phyloP scores from a whole-genome alignment of 805 yeast genomes.

The Candida multigemmis region DNA sequence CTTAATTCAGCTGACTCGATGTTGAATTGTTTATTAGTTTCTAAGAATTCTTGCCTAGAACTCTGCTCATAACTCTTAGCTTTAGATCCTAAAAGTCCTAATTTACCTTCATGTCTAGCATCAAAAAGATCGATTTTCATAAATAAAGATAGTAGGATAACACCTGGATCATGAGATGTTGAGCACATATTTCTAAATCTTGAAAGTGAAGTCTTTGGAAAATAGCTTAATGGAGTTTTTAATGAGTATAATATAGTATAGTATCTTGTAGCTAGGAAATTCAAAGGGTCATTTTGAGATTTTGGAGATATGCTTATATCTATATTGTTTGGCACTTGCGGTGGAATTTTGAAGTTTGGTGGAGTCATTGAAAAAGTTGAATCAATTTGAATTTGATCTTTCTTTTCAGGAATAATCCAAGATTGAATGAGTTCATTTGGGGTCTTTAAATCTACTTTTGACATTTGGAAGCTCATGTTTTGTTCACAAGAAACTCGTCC shows the following conservation, averaged over 20 bases:
- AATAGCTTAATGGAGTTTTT: slow-evolving; percentile 31
- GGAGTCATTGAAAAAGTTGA: no score
- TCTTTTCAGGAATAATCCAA: no score
- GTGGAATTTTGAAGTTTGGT: no score
- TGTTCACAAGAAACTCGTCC: no score
- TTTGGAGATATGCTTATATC: slow-evolving; percentile 6
- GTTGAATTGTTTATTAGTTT: no score
- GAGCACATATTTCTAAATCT: slow-evolving; percentile 36
- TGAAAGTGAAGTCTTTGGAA: slow-evolving; percentile 40
- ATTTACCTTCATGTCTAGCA: slow-evolving; percentile 26
- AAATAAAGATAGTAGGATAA: no score
- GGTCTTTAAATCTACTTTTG: no score
- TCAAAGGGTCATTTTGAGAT: slow-evolving; percentile 13
- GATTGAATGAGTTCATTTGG: no score
- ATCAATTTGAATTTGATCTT: no score
- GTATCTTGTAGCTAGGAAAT: slow-evolving; percentile 24
- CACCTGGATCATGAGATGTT: no score
- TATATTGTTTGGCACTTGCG: background rate
- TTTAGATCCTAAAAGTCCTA: slow-evolving; percentile 10
- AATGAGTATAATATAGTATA: slow-evolving; percentile 27
- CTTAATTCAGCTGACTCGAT: no score
- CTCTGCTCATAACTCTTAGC: background rate
- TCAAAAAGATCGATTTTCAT: slow-evolving; percentile 34
- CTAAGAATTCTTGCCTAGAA: background rate
- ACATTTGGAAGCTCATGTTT: no score